Base-by-base conservation (phyloP, 352 stramenopile species). In the Globisporangium splendens region DNA sequence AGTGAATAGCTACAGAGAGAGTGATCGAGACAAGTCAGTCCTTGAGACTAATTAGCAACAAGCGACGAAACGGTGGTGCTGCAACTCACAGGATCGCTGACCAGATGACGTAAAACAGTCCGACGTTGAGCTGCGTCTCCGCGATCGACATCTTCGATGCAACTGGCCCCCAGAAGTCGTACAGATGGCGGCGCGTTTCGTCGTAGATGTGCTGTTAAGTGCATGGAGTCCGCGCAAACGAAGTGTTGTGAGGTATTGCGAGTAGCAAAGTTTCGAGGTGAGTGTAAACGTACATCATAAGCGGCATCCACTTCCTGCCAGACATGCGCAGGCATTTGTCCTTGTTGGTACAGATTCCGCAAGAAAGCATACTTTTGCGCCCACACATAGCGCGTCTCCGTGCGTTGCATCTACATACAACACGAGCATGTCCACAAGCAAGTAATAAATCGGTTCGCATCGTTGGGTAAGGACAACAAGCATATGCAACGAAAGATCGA, bases 81-180 rank as follows among this genome's bases (percentile, higher is more conserved):
- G 28, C 3, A 35, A 70, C 74, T 58, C 73, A 91, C 77, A 91
- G 77, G 50, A 88, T 86, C 43, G 44, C 62, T 6, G 66, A 55
- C 80, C 80, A 91, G 11, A 88, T 63, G 14, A 86, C 24, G 61
- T 88, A 91, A 52, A 88, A 91, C 48, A 91, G 68, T 35, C 61
- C 74, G 52, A 86, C 67, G 59, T 88, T 87, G 53, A 73, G 66
- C 44, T 73, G 65, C 58, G 76, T 85, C 65, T 88, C 77, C 8
- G 56, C 50, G 31, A 79, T 31, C 51, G 70, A 67, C 68, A 86
- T 76, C 2, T 73, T 62, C 35, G 73, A 59, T 12, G 73, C 65
- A 13, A 58, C 68, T 8, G 78, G 74, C 1, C 80, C 80, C 80
- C 80, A 91, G 50, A 83, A 79, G 56, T 91, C 80, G 62, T 87